Percentiles rank a stretch among this genome's conserved stretches.
These are phyloP conservation scores for Sporothrix pallida DNA, from an alignment of 2,329 filamentous ascomycete genomes.

Conservation along the genomic window DNA sequence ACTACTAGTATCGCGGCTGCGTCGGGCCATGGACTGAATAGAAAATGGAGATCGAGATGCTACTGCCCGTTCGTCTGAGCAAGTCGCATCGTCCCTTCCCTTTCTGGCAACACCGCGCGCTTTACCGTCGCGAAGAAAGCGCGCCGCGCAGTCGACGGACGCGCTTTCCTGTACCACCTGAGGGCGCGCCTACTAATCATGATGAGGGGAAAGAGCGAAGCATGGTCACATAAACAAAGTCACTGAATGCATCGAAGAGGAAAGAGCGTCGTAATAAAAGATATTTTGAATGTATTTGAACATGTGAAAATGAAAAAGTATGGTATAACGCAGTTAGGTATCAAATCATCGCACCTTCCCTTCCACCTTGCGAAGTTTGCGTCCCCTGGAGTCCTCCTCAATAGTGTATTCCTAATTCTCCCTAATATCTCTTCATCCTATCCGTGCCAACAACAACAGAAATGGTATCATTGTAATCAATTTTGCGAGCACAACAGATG, in stretches of 20 bases:
- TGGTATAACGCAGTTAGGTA: conserved; percentile 24
- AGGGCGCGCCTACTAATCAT: background rate
- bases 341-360: conserved; percentile 10
- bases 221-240: background rate
- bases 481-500: conserved; percentile 2
- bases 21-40: background rate
- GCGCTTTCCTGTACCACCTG: background rate
- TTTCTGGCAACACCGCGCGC: background rate
- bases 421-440: conserved; percentile 1
- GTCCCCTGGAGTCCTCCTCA: background rate
- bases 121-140: background rate
- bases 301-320: conserved; percentile 21
- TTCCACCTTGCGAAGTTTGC: background rate
- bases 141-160: background rate
- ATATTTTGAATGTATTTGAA: background rate
- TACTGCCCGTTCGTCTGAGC: background rate
- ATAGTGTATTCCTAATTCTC: background rate
- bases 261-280: background rate
- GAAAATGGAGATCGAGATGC: too few species aligned
- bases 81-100: background rate
- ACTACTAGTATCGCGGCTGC: background rate
- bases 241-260: background rate
- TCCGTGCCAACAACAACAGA: conserved; percentile 16
- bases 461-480: background rate
- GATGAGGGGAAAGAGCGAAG: background rate